Base-by-base conservation (phyloP, 179 eudicot species). In the Gypsophila paniculata region DNA sequence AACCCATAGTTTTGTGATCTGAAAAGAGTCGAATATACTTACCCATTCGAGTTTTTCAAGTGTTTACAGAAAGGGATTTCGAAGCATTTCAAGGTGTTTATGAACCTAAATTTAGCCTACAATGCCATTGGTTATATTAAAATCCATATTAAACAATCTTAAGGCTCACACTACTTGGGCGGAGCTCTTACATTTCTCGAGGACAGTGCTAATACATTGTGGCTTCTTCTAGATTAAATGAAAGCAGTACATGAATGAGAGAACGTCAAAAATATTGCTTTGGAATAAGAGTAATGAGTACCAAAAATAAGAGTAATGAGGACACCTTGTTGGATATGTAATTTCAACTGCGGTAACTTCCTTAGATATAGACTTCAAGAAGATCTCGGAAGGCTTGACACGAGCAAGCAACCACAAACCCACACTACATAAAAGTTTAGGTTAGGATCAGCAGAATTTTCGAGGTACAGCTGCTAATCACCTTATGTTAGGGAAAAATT, bases 321-420 rank as follows among this genome's bases (percentile, higher is more conserved):
- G 68, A 64, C 65, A 95, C 99, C 99, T 95, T 44, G 86, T 72
- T 34, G 99, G 99, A 57, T 84, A 90, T 9, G 82, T 76, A 71
- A 95, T 76, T 72, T 95, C 96, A 70, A 90, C 82, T 44, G 74
- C 75, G 38, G 84, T 80, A 22, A 88, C 85, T 49, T 95, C 98
- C 85, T 95, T 95, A 3, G 93, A 73, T 38, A 95, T 90, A 58
- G 98, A 92, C 74, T 95, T 90, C 85, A 95, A 79, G 85, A 95
- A 93, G 36, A 89, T 84, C 82, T 95, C 99, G 5, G 96, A 85
- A 42, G 99, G 99, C 85, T 90, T 86, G 52, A 92, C 99, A 64
- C 91, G 91, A 70, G 98, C 75, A 77, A 95, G 83, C 79, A 95
- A 86, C 80, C 82, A 79, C 79, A 92, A 42, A 17, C 99, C 99